phyloP scores from a whole-genome alignment of 2,329 filamentous ascomycete species.

The Fusarium devonianum region DNA sequence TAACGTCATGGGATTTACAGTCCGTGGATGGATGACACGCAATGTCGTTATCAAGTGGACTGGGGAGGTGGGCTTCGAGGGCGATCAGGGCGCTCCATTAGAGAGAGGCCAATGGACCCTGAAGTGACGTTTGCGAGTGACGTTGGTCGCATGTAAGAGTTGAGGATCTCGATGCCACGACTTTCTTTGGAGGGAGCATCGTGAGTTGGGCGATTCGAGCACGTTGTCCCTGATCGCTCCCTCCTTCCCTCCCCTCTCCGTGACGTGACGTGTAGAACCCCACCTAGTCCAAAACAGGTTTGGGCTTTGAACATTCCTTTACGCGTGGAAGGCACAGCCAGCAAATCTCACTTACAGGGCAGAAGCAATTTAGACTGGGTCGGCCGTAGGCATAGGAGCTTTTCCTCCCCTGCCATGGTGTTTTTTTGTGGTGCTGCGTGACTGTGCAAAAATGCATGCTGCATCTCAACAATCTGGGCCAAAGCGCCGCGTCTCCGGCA shows the following conservation, averaged over 20 bases:
- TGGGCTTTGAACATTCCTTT: constrained; percentile 17
- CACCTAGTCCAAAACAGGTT: constrained; percentile 27
- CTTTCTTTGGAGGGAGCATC: constrained; percentile 15
- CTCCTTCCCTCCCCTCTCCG: constrained; percentile 17
- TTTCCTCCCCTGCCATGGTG: constrained; percentile 1
- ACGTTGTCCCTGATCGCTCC: constrained; percentile 16
- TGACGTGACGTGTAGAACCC: constrained; percentile 31
- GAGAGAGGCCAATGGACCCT: constrained; percentile 19
- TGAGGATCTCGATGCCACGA: constrained; percentile 31
- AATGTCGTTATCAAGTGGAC: constrained; percentile 16
- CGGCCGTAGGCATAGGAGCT: background rate
- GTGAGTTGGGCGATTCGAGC: constrained; percentile 18
- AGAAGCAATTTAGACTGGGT: background rate
- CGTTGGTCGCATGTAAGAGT: constrained; percentile 16
- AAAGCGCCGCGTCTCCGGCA: constrained; percentile 6
- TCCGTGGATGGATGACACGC: background rate
- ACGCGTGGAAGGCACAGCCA: constrained; percentile 6
- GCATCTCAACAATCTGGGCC: constrained; percentile 15
- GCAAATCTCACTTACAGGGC: too few species aligned
- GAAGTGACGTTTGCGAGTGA: constrained; percentile 28
- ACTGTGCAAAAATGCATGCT: background rate
- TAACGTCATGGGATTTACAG: constrained; percentile 32
- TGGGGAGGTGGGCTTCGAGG: constrained; percentile 26
- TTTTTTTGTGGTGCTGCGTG: constrained; percentile 6
- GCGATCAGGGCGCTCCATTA: constrained; percentile 8